Base-by-base conservation (phyloP, 768 basidiomycete genomes). In the Lactarius deliciosus region DNA sequence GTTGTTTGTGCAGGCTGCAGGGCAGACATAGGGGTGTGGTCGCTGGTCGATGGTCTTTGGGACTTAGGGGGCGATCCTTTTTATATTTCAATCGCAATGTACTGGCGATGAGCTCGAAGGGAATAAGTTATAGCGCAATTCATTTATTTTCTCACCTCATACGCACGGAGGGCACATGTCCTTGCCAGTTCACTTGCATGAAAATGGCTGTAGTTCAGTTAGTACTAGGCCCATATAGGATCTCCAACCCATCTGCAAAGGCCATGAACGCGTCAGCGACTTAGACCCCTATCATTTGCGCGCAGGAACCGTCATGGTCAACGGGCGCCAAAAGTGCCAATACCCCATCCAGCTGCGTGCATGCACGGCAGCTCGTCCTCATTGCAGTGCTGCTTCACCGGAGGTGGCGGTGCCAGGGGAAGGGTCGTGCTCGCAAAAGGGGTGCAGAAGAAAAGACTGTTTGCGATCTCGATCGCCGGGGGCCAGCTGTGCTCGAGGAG, bases 321-420 rank as follows among this genome's bases (percentile, higher is more conserved):
- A 25, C 50, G 22, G 38, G 50, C 22, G 50, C 11, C 50, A 22
- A 13, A 22, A 53, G 6, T n/a, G 50, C 13, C 50, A 53, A 53
- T 28, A 55, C 64, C 64, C 53, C 45, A 36, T 57, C 41, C 28
- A 32, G 13, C 34, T 43, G 43, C 40, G 38, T 15, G 34, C 32
- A 38, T 38, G 43, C 56, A 56, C 55, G 6, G 38, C 47, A 32
- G 8, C n/a, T 5, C 13, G 58, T 50, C 64, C 64, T 64, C 57
- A 64, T 58, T 58, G 64, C 58, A 53, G 36, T n/a, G 20, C 11
- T 30, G 15, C 50, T 25, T 53, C 50, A 53, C 50, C 11, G 7
- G 22, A 36, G 22, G 60, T 66, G 65, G 65, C 65, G 61, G 55
- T 66, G 65, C 38, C 57, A 34, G 25, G 38, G 28, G 47, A 50